Conservation (phyloP, 805 yeast genomes). For the Candida ficus region DNA sequence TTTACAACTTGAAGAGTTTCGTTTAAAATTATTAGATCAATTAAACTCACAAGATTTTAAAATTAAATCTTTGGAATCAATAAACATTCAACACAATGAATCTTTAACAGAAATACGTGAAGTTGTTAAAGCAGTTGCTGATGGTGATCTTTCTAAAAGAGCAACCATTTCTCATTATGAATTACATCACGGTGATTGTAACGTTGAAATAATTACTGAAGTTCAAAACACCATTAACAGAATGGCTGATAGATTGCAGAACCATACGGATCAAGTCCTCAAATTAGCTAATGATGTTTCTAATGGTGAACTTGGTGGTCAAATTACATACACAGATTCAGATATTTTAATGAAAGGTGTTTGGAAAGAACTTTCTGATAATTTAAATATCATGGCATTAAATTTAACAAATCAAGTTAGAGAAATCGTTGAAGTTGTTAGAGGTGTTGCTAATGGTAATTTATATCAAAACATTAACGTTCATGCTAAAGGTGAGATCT, state of each 20-base stretch:
- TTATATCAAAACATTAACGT: constrained; percentile 78
- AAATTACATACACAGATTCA: constrained; percentile 70
- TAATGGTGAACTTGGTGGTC: constrained; percentile 86
- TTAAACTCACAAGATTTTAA: constrained; percentile 1
- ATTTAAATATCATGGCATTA: constrained; percentile 83
- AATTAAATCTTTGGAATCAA: neutral
- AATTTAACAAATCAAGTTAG: constrained; percentile 85
- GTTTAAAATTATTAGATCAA: neutral
- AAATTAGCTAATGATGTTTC: constrained; percentile 88
- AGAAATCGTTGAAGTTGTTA: constrained; percentile 83
- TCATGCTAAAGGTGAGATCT: constrained; percentile 85
- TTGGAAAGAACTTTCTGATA: constrained; percentile 81
- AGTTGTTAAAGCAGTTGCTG: constrained; percentile 79
- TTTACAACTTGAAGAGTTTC: neutral
- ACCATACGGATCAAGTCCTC: constrained; percentile 51
- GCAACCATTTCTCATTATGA: too few relatives aligned
- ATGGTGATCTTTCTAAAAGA: constrained; percentile 76
- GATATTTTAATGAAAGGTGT: constrained; percentile 57
- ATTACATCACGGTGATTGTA: constrained; percentile 61
- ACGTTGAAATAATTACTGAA: constrained; percentile 46
- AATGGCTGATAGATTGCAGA: constrained; percentile 83
- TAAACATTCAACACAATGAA: neutral
- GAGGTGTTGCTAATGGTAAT: constrained; percentile 91
- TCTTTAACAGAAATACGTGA: constrained; percentile 27
- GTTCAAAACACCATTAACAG: constrained; percentile 76